Evolutionary conservation across 176 grass and related monocot species (phyloP), one percentile per base, ranked within the genome.

Genomic region (Tillandsia fasciculata): DNA sequence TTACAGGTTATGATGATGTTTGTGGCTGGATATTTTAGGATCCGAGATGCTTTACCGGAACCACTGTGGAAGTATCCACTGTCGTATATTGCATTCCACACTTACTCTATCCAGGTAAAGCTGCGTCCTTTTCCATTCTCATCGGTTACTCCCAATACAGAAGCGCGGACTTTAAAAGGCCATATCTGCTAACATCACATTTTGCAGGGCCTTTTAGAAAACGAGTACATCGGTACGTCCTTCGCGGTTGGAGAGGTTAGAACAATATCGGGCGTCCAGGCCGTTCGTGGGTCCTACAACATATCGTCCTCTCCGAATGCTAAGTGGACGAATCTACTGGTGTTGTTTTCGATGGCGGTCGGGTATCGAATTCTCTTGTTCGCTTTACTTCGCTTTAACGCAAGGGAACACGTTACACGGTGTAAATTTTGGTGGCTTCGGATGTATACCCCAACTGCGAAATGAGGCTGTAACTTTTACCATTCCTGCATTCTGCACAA

Each of bases 181-280:
- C 8, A 9, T 70, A 18, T 49, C 9, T 49, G 2, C 11, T 51
- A 48, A 28, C 33, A 2, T 42, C 8, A 42, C 33, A 70, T 68
- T 65, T 50, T 66, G 59, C 78, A 96, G 92, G 92, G 92, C 3
- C 77, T 96, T 72, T 72, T 96, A 2, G 92, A 96, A 80, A 96
- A 96, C 11, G 92, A 96, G 70, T 96, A 96, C 9, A 64, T 96
- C 0, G 86, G 86, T 9, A 89, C 88, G 48, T 89, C 88, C 11
- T 96, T 96, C 33, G 92, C 92, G 0, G 92, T 96, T 13, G 92
- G 92, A 20, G 72, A 91, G 67, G 83, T 91, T 17, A 89, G 92
- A 53, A 83, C 76, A 0, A 96, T 96, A 80, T 83, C 92, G 3
- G 88, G 92, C 47, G 73, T 89, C 42, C 89, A 91, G 70, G 92